These are phyloP conservation scores for Penicillium paxilli DNA, from an alignment of 495 filamentous ascomycete species.

Conservation along the genomic window DNA sequence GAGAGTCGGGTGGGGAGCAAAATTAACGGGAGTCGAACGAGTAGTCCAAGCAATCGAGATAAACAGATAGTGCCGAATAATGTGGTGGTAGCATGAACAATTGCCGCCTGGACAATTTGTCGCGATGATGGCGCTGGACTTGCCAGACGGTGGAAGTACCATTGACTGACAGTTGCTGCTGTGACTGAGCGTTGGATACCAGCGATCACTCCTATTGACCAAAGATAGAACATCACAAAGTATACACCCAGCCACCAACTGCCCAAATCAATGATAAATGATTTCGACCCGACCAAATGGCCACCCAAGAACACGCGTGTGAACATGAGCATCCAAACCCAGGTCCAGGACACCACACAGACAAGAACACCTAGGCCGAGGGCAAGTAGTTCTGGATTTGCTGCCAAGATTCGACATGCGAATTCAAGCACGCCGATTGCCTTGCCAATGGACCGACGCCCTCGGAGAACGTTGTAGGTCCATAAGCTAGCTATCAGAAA, in stretches of 20 bases:
- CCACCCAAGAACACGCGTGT: slow-evolving; percentile 89
- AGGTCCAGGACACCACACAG: slow-evolving; percentile 81
- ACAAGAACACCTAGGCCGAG: slow-evolving; percentile 79
- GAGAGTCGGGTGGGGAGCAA: slow-evolving; percentile 74
- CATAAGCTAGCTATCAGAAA: slow-evolving; percentile 72
- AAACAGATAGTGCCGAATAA: slow-evolving; percentile 93
- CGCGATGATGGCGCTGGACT: slow-evolving; percentile 72
- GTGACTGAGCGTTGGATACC: slow-evolving; percentile 89
- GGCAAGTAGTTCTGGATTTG: slow-evolving; percentile 79
- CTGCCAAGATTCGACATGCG: slow-evolving; percentile 79
- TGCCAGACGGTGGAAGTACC: slow-evolving; percentile 95
- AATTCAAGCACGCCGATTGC: slow-evolving; percentile 90
- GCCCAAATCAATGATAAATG: slow-evolving; percentile 77
- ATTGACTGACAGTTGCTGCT: slow-evolving; percentile 93
- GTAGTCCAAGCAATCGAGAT: slow-evolving; percentile 74
- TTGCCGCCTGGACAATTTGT: slow-evolving; percentile 78
- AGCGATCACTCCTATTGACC: slow-evolving; percentile 83
- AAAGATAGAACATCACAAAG: slow-evolving; percentile 92
- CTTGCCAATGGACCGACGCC: slow-evolving; percentile 74
- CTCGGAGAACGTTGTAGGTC: slow-evolving; percentile 76
- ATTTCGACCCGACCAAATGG: slow-evolving; percentile 60
- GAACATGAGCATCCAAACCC: slow-evolving; percentile 97
- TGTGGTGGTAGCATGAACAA: slow-evolving; percentile 75
- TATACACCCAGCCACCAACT: slow-evolving; percentile 90
- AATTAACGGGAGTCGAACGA: slow-evolving; percentile 83